Conservation (phyloP, 2,329 filamentous ascomycete genomes). For the Clonostachys sp. region DNA sequence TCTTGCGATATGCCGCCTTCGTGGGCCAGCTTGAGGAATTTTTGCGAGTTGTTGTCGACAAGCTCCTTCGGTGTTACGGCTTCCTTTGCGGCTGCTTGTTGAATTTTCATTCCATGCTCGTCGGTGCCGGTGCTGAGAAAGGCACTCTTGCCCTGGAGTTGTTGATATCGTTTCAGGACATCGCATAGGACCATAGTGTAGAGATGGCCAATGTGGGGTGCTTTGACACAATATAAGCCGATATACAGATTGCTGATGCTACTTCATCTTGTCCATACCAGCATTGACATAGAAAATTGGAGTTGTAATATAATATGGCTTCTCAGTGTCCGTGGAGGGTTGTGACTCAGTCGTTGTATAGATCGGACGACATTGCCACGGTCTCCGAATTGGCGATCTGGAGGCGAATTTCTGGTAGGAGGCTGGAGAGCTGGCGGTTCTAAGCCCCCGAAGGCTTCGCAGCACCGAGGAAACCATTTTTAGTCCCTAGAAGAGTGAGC, state of each 20-base stretch:
- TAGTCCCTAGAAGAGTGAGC: not conserved
- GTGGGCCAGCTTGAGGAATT: slow-evolving; percentile 71
- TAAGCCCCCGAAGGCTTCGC: slow-evolving; percentile 1
- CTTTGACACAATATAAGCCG: slow-evolving; percentile 36
- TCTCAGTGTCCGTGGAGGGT: slow-evolving; percentile 27
- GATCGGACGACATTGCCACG: no score
- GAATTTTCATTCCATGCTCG: slow-evolving; percentile 97
- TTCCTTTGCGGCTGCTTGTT: slow-evolving; percentile 73
- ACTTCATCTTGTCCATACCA: slow-evolving; percentile 39
- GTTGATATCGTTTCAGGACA: slow-evolving; percentile 87
- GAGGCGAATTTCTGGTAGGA: no score
- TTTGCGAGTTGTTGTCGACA: slow-evolving; percentile 77
- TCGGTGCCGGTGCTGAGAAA: slow-evolving; percentile 88
- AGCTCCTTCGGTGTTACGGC: slow-evolving; percentile 74
- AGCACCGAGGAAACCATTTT: not conserved
- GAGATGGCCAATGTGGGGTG: slow-evolving; percentile 90
- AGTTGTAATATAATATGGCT: slow-evolving; percentile 93
- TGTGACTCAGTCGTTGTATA: not conserved
- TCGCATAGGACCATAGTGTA: slow-evolving; percentile 91
- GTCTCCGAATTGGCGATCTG: no score
- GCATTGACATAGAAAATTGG: slow-evolving; percentile 99
- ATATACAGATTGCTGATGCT: not conserved
- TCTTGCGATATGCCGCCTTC: slow-evolving; percentile 70
- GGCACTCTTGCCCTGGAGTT: slow-evolving; percentile 65
- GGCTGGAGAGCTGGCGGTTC: not conserved